Percentiles rank a stretch among this genome's conserved stretches.
These are phyloP conservation scores for Glycine latifolia DNA, from an alignment of 306 rosid genomes.

Conservation along the genomic window DNA sequence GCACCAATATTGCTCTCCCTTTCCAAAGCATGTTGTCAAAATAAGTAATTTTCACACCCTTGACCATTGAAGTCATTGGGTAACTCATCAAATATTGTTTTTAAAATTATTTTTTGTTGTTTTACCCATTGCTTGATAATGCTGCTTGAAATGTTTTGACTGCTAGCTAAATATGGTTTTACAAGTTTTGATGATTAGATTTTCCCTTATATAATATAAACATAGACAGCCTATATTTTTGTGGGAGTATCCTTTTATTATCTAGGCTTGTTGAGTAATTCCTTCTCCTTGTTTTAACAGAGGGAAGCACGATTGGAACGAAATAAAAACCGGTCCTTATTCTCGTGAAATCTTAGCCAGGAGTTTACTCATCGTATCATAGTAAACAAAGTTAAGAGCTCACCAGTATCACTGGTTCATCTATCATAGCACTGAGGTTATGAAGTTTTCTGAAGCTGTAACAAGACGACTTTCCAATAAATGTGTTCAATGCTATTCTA, in stretches of 20 bases:
- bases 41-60: not conserved
- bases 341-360: slow-evolving; percentile 66
- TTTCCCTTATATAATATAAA: slow-evolving; percentile 3
- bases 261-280: slow-evolving; percentile 29
- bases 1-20: not conserved
- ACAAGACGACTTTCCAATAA: slow-evolving; percentile 33
- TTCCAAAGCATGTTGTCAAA: not conserved
- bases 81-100: slow-evolving; percentile 25
- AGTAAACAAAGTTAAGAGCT: slow-evolving; percentile 18
- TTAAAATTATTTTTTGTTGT: not conserved
- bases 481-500: slow-evolving; percentile 26
- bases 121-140: slow-evolving; percentile 18
- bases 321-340: slow-evolving; percentile 75
- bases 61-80: too few relatives aligned
- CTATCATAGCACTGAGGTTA: slow-evolving; percentile 23
- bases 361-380: slow-evolving; percentile 33
- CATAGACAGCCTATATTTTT: not conserved
- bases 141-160: slow-evolving; percentile 19
- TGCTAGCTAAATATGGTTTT: slow-evolving; percentile 24
- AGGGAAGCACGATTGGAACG: slow-evolving; percentile 94
- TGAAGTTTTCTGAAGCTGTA: slow-evolving; percentile 22
- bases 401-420: slow-evolving; percentile 13
- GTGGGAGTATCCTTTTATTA: slow-evolving; percentile 4
- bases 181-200: not conserved
- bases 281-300: slow-evolving; percentile 57